Conservation (phyloP, 495 filamentous ascomycete species). For the Rusavskia elegans region DNA sequence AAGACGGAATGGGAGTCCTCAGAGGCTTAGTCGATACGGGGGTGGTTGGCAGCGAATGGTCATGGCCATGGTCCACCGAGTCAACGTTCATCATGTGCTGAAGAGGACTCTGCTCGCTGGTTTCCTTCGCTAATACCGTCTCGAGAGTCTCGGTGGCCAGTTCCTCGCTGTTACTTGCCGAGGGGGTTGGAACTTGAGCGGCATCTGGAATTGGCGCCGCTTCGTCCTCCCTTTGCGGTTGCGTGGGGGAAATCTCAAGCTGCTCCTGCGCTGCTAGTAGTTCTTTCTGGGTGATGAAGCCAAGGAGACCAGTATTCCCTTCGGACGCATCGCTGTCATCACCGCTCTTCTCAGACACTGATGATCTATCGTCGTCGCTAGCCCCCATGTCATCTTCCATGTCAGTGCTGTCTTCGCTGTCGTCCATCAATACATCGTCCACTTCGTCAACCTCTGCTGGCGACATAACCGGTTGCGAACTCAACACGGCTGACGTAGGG, state of each 20-base stretch:
- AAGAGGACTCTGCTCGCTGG: background rate
- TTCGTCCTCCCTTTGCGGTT: conserved; percentile 13
- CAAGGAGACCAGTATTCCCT: conserved; percentile 42
- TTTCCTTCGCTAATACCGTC: background rate
- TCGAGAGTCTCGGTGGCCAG: background rate
- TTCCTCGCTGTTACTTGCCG: conserved; percentile 10
- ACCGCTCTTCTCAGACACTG: conserved; percentile 21
- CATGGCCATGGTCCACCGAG: conserved; percentile 3
- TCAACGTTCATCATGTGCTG: conserved; percentile 1
- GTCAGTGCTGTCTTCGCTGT: conserved; percentile 68
- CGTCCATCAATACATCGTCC: conserved; percentile 49
- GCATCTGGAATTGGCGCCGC: conserved; percentile 31
- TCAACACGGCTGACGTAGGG: background rate
- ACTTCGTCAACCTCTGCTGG: conserved; percentile 42
- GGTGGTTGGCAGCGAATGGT: conserved; percentile 19
- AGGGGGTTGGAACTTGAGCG: conserved; percentile 14
- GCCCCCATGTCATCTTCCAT: conserved; percentile 79
- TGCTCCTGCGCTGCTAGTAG: conserved; percentile 20
- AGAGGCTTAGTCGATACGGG: conserved; percentile 22
- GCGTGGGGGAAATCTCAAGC: conserved; percentile 9
- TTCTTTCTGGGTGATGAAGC: conserved; percentile 43
- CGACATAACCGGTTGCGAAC: background rate
- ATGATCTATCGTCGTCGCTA: conserved; percentile 34
- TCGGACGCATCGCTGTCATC: conserved; percentile 33
- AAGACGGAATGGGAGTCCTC: conserved; percentile 66